phyloP scores from a whole-genome alignment of 2,329 filamentous ascomycete genomes.

The Penicillium griseofulvum region DNA sequence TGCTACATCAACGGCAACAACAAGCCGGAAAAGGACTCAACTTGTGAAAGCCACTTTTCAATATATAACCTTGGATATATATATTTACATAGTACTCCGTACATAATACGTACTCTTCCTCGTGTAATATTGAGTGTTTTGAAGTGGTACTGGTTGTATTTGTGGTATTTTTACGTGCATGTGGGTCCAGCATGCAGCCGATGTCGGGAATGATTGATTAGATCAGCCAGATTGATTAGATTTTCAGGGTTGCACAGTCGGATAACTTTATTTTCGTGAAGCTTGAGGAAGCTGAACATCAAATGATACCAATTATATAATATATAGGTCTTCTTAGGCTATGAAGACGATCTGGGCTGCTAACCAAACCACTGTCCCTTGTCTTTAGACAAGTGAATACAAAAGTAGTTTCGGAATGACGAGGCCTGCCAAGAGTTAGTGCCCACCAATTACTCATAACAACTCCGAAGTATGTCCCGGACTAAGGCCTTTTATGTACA shows the following conservation, averaged over 20 bases:
- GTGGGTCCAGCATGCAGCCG: not conserved
- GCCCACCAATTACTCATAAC: not conserved
- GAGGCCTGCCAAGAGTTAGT: not conserved
- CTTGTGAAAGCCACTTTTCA: too few species aligned
- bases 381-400: not conserved
- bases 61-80: too few species aligned
- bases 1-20: too few species aligned
- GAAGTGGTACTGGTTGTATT: not conserved
- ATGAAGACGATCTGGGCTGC: not conserved
- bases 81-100: too few species aligned
- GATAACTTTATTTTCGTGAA: not conserved
- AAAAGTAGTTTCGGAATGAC: not conserved
- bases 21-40: too few species aligned
- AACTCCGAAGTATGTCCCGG: not conserved
- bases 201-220: slow-evolving; percentile 13
- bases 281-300: too few species aligned
- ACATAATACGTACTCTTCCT: too few species aligned
- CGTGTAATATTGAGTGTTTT: too few species aligned
- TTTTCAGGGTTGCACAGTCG: not conserved
- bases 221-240: slow-evolving; percentile 13
- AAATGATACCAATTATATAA: not conserved
- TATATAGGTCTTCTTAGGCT: too few species aligned
- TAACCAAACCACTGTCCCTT: not conserved
- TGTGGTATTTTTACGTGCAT: not conserved
- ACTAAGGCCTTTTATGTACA: not conserved